Evolutionary conservation across 805 yeast genomes (phyloP).

Genomic region (Schwanniomyces sp.): DNA sequence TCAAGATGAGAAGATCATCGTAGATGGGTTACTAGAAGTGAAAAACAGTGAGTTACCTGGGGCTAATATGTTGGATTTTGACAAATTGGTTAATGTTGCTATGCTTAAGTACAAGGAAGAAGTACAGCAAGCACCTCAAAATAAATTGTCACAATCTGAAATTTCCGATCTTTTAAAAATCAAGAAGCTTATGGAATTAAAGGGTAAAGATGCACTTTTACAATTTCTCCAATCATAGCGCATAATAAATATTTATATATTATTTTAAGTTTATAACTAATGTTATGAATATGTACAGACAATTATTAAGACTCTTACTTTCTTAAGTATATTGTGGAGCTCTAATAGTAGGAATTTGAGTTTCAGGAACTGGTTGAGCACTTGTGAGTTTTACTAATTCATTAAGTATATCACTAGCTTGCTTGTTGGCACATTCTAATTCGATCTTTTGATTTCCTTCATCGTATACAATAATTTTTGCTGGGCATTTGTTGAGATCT

Average conservation of each 20-base stretch:
- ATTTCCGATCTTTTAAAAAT: conserved; percentile 52
- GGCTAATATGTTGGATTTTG: conserved; percentile 36
- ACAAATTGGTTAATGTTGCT: conserved; percentile 48
- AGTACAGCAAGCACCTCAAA: conserved; percentile 7
- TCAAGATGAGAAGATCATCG: conserved; percentile 15
- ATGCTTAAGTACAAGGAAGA: conserved; percentile 7
- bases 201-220: conserved; percentile 67
- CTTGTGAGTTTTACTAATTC: conserved; percentile 51
- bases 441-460: conserved; percentile 35
- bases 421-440: conserved; percentile 55
- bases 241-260: conserved; percentile 20
- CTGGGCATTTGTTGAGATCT: conserved; percentile 46
- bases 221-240: conserved; percentile 47
- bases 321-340: conserved; percentile 1
- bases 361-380: conserved; percentile 51
- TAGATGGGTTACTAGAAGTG: conserved; percentile 28
- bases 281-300: conserved; percentile 5
- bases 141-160: conserved; percentile 31
- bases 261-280: conserved; percentile 9
- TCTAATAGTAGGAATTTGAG: conserved; percentile 37
- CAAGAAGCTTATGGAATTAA: conserved; percentile 59
- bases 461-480: conserved; percentile 42
- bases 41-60: conserved; percentile 26
- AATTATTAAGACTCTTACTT: background rate
- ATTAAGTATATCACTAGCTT: conserved; percentile 52